Percentiles rank a stretch among this genome's conserved stretches.
phyloP scores from a whole-genome alignment of 225 moss, liverwort and hornwort genomes.

The Bryum argenteum region DNA sequence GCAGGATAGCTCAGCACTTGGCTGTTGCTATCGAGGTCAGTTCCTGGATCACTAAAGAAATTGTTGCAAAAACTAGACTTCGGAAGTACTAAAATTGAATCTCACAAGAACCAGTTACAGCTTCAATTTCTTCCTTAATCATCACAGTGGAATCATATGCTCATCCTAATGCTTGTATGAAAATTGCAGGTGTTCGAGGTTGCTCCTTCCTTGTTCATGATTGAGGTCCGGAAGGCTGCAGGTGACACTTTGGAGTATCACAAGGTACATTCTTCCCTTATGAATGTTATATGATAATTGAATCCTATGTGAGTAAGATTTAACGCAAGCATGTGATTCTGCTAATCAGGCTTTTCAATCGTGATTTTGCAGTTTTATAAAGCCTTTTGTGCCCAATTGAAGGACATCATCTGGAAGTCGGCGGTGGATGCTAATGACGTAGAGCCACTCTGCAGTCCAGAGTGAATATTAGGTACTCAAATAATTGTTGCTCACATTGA shows the following conservation, averaged over 20 bases:
- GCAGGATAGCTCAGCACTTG: slow-evolving; percentile 67
- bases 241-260: slow-evolving; percentile 97
- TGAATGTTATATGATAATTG: too few species aligned
- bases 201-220: slow-evolving; percentile 91
- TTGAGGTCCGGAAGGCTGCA: slow-evolving; percentile 96
- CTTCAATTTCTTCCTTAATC: too few species aligned
- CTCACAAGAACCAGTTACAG: too few species aligned
- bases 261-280: slow-evolving; percentile 51
- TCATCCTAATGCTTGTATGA: background rate
- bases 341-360: too few species aligned
- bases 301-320: too few species aligned
- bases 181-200: slow-evolving; percentile 86
- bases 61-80: too few species aligned
- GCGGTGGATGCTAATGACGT: slow-evolving; percentile 53
- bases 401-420: slow-evolving; percentile 89
- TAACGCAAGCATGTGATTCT: too few species aligned
- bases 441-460: slow-evolving; percentile 29
- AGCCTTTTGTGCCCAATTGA: slow-evolving; percentile 71
- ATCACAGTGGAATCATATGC: too few species aligned
- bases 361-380: slow-evolving; percentile 84
- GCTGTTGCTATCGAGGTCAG: slow-evolving; percentile 90
- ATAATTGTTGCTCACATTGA: too few species aligned
- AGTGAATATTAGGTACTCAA: background rate
- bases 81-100: too few species aligned
- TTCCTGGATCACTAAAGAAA: background rate